Evolutionary conservation across 441 rosid species (phyloP).

Genomic region (Pelargonium australe): DNA sequence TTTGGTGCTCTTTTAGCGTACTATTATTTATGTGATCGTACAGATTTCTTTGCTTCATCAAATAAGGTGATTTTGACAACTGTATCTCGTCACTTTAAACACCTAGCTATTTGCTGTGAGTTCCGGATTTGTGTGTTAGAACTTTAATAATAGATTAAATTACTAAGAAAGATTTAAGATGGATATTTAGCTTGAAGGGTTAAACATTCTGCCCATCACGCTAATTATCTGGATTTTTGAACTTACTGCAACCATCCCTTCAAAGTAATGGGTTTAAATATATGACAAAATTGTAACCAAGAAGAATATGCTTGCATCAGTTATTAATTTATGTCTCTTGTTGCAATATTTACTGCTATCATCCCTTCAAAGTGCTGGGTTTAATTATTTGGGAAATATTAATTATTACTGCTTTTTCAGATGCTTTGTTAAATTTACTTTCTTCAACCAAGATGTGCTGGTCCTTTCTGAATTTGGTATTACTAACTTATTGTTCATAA

Average conservation of each 20-base stretch:
- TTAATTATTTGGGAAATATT: neutral
- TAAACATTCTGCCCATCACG: neutral
- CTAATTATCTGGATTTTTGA: neutral
- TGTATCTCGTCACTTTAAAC: neutral
- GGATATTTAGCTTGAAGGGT: slow-evolving; percentile 3
- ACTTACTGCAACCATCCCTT: neutral
- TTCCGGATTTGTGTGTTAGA: neutral
- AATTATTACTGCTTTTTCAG: neutral
- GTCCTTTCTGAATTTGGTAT: neutral
- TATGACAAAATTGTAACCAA: neutral
- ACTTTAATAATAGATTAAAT: neutral
- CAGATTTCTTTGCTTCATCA: slow-evolving; percentile 63
- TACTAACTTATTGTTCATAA: neutral
- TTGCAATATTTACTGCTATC: neutral
- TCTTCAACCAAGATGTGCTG: neutral
- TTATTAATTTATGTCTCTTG: neutral
- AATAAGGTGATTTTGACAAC: slow-evolving; percentile 47
- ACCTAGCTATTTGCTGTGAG: slow-evolving; percentile 8
- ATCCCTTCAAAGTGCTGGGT: neutral
- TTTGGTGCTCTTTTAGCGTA: slow-evolving; percentile 67
- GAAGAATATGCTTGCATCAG: too few species aligned
- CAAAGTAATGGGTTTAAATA: neutral
- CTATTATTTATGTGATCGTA: slow-evolving; percentile 74
- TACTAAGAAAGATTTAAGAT: neutral
- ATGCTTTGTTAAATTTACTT: neutral